Evolutionary conservation across 2,329 filamentous ascomycete species (phyloP), one percentile per base, ranked within the genome.

Genomic region (Colletotrichum euphorbiae): DNA sequence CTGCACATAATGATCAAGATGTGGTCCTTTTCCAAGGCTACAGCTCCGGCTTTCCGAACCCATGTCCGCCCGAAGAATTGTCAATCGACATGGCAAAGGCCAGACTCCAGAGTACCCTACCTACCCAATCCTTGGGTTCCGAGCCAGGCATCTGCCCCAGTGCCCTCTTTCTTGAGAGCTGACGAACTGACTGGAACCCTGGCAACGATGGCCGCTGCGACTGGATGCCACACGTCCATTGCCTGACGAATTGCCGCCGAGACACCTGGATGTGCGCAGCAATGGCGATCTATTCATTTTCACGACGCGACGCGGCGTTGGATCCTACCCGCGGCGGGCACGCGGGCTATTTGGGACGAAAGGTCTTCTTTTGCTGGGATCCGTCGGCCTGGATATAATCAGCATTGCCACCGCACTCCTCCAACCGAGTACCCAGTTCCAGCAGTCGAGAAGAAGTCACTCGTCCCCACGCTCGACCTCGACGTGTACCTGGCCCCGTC

Each of bases 341-440:
- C 50, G 48, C 62, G 56, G 62, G 40, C 59, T 55, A 24, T 40
- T 66, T 62, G 63, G 31, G 63, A 62, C 33, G 57, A 56, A 43
- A 67, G 36, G 63, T 62, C 42, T 62, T n/a, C n/a, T 48, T 8
- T 61, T 52, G 43, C 63, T 55, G 42, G 57, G 63, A 56, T 55
- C 57, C 40, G 33, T 67, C 48, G 33, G 24, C 63, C 33, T 56
- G 63, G 58, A 43, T 50, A 21, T 28, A 33, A 24, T 24, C 57
- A 21, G 48, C 57, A 15, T 45, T 40, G 50, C 57, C 42, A 19
- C 42, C 62, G 28, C 42, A 48, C 38, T 40, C 13, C 38, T 40
- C 13, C 21, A 50, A 50, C 28, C n/a, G 13, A 55, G 28, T 42
- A 28, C 28, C 6, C 28, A 24, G 3, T 19, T 38, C 33, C 38